Evolutionary conservation across 371 early-diverging fungal species (phyloP), one percentile per base, ranked within the genome.

Genomic region (Mucor racemosus): DNA sequence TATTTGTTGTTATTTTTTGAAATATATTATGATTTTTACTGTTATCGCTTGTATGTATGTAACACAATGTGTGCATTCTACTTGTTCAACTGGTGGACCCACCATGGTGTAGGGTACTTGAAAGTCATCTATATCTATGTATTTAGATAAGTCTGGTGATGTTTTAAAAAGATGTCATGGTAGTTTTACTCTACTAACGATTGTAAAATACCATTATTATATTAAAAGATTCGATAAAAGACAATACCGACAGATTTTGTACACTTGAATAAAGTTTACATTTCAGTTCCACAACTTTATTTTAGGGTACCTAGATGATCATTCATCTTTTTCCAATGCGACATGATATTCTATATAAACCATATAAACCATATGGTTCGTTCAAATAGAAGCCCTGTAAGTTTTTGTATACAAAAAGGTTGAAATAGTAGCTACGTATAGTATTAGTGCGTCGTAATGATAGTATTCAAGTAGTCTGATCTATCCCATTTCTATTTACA

Each of bases 1-100:
- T 50, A 21, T 26, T 50, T 50, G 19, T 9, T 50, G 21, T 50
- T 15, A 8, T 44, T 17, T 17, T 17, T 26, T 26, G 1, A 26
- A 44, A 44, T 44, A 19, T 50, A 50, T 21, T 50, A 50, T 50
- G 50, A 50, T 50, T 50, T 50, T 50, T 50, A 50, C 50, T 50
- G 50, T 50, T 21, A 26, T 50, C 26, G 17, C 44, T 8, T 26
- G 44, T 21, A 50, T 50, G 8, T 10, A 50, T 11, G 50, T 50
- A 50, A 50, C 50, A 50, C 50, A 50, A 21, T 50, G 26, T 19
- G 19, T 11, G 21, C 50, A 50, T 26, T 21, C 8, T 50, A 21
- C 50, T 19, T 50, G 8, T 50, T 26, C 11, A 21, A 11, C 26
- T 38, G 38, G 11, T 38, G 38, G 38, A 1, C 7, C 38, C 38